phyloP scores from a whole-genome alignment of 371 early-diverging fungal genomes.

The Vittaforma corneae region DNA sequence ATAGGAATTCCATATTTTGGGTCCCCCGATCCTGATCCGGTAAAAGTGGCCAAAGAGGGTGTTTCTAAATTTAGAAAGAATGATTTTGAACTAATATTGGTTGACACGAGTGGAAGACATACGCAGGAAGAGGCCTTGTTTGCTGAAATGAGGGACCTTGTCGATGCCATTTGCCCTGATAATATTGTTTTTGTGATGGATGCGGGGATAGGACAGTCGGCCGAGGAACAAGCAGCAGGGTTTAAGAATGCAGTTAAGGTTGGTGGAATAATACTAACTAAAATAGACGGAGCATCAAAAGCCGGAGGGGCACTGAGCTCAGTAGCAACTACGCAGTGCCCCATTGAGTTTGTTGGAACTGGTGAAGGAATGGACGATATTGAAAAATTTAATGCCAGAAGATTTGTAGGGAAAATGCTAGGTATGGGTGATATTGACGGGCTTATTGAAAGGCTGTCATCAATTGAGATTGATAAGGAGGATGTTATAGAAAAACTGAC shows the following conservation, averaged over 20 bases:
- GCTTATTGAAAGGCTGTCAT: constrained; percentile 79
- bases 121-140: constrained; percentile 91
- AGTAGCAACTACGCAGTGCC: constrained; percentile 89
- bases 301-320: constrained; percentile 98
- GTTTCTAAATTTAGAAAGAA: constrained; percentile 83
- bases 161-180: constrained; percentile 72
- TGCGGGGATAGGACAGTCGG: constrained; percentile 96
- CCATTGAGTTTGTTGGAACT: constrained; percentile 91
- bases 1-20: constrained; percentile 94
- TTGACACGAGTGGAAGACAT: constrained; percentile 96
- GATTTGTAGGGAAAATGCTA: constrained; percentile 85
- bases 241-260: constrained; percentile 88
- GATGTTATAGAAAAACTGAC: constrained; percentile 80
- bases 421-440: constrained; percentile 87
- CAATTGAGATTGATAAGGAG: constrained; percentile 73
- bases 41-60: constrained; percentile 79
- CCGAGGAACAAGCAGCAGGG: constrained; percentile 82
- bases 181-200: constrained; percentile 96
- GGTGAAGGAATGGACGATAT: constrained; percentile 94
- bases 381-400: constrained; percentile 78
- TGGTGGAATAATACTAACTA: constrained; percentile 92
- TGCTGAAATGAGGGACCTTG: constrained; percentile 92
- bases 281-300: constrained; percentile 97
- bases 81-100: constrained; percentile 90
- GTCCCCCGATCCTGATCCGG: constrained; percentile 83